These are phyloP conservation scores for Paraleonurus japonicus DNA, from an alignment of 257 asterid species.

Conservation along the genomic window DNA sequence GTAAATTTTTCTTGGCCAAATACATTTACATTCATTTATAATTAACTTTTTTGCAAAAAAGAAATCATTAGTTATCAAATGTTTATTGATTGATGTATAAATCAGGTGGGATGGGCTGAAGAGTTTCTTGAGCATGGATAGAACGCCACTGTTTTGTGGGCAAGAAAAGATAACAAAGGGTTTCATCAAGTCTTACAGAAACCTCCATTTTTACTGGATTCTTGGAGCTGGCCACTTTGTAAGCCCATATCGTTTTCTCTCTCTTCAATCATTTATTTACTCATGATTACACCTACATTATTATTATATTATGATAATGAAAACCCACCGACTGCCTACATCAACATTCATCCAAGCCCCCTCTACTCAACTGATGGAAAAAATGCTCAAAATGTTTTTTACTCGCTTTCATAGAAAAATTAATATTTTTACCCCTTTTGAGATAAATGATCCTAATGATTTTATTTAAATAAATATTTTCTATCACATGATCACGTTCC, in stretches of 20 bases:
- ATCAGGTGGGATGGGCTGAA: slow-evolving; percentile 84
- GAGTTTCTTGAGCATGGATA: slow-evolving; percentile 51
- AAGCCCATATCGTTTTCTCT: slow-evolving; percentile 30
- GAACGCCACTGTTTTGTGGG: slow-evolving; percentile 68
- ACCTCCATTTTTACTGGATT: slow-evolving; percentile 83
- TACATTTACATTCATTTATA: too few relatives aligned
- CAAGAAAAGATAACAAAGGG: slow-evolving; percentile 48
- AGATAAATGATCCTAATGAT: too few relatives aligned
- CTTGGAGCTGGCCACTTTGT: slow-evolving; percentile 99
- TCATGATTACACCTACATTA: too few relatives aligned
- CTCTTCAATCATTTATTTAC: background rate
- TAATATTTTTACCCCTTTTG: too few relatives aligned
- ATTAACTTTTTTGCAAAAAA: too few relatives aligned
- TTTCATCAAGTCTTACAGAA: slow-evolving; percentile 66
- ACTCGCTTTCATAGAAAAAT: too few relatives aligned
- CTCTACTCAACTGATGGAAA: background rate
- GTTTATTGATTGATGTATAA: background rate
- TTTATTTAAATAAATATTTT: too few relatives aligned
- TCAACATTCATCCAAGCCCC: background rate
- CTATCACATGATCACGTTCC: too few relatives aligned
- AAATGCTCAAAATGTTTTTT: too few relatives aligned
- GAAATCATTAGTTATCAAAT: background rate
- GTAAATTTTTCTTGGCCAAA: background rate
- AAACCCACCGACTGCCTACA: background rate
- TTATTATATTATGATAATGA: too few relatives aligned